Evolutionary conservation across 441 rosid species (phyloP), one percentile per base, ranked within the genome.

Genomic region (Gossypium schwendimanii): DNA sequence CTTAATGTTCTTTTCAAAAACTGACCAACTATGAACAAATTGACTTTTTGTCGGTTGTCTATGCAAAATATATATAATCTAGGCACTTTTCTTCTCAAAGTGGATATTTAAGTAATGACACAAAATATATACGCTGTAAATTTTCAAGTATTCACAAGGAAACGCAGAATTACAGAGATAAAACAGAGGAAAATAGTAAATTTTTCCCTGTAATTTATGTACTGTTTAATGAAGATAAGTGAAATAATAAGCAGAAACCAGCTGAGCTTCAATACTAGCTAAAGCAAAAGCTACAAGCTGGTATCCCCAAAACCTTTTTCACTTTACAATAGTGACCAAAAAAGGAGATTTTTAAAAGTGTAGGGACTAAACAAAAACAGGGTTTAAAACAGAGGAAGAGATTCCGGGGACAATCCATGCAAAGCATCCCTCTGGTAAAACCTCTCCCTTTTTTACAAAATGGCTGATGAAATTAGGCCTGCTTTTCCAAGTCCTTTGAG

Each of bases 201-300:
- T 73, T 50, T 73, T 70, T n/a, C 67, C 70, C 63, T 50, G 77
- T 71, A 53, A 70, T 58, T 70, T 70, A 76, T 58, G 65, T 73
- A 73, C 55, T 55, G 73, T 55, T 69, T 18, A 54, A 54, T 54
- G 59, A 54, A 54, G 11, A 55, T 1, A 45, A 74, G 79, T 70
- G 75, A 78, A 68, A 70, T 57, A 54, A 76, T 75, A 81, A 67
- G 76, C 78, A 78, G 82, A 88, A 87, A 85, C 83, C 90, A 88
- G 88, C 93, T 91, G 93, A 91, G 93, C 93, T 91, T 80, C 70
- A 75, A 73, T 52, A 52, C 74, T 78, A 81, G 61, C 87, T 81
- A 47, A 31, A 21, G 81, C 84, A 80, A 81, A 82, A 89, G 89
- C 89, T 87, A 81, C 91, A 69, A 87, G 60, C 86, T 84, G 85